Percentiles rank a stretch among this genome's conserved stretches.
Conservation (phyloP, 2,329 filamentous ascomycete genomes). For the Colletotrichum limetticola region DNA sequence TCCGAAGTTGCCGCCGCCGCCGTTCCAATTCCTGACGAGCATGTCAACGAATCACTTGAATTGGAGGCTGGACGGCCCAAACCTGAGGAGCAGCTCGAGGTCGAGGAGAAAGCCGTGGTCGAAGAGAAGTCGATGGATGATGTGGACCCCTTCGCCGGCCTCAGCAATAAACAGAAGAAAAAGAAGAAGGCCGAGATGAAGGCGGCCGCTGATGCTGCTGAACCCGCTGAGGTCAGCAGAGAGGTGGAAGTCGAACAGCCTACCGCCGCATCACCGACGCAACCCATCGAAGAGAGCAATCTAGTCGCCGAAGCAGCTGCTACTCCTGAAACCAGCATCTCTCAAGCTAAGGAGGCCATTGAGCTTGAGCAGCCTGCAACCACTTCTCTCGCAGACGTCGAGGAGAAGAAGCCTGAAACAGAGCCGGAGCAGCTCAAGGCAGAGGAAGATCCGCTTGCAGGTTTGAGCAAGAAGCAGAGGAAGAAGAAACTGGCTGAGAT, state of each 20-base stretch:
- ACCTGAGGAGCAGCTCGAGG: conserved; percentile 10
- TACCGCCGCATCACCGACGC: not conserved
- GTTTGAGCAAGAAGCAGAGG: not conserved
- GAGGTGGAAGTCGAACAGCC: not conserved
- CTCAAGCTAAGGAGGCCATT: not conserved
- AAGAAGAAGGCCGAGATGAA: conserved; percentile 17
- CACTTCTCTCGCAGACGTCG: not conserved
- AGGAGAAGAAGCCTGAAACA: conserved; percentile 10
- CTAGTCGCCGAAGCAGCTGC: not conserved
- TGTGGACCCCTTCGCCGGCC: not conserved
- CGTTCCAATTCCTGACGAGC: no score
- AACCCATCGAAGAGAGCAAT: not conserved
- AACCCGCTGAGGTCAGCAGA: not conserved
- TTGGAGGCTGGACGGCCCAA: no score
- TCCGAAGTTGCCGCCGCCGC: no score
- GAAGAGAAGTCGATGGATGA: not conserved
- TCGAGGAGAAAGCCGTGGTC: conserved; percentile 32
- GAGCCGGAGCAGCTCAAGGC: conserved; percentile 27
- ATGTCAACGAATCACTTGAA: no score
- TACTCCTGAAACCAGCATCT: not conserved
- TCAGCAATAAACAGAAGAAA: conserved; percentile 24
- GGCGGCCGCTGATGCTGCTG: no score
- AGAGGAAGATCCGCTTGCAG: conserved; percentile 34
- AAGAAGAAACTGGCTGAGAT: not conserved
- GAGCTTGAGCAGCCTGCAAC: not conserved